A percentile compares a stretch with the other conserved stretches of the same genome.
Evolutionary conservation across 345 rosid genomes (phyloP).

Genomic region (Sisymbrium irio): DNA sequence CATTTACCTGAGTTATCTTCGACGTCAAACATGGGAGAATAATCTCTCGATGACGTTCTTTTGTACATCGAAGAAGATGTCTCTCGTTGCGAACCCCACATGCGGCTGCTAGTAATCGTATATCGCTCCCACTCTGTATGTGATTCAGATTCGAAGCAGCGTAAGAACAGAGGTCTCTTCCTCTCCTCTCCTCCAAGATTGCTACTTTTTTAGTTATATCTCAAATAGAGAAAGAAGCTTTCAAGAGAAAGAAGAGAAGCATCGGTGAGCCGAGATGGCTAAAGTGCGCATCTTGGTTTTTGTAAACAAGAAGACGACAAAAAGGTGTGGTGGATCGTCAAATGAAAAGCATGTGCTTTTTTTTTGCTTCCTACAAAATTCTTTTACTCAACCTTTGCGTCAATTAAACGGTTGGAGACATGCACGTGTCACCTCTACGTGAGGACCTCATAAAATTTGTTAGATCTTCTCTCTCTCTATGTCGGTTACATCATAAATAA

Average conservation of each 20-base stretch:
- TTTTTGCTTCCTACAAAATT: background rate
- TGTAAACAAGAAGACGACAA: background rate
- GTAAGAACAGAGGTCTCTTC: background rate
- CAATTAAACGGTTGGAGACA: background rate
- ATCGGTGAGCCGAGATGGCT: background rate
- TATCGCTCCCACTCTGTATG: too few species aligned
- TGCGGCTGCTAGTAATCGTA: conserved; percentile 41
- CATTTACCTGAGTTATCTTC: conserved; percentile 67
- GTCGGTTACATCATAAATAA: too few species aligned
- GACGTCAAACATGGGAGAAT: conserved; percentile 40
- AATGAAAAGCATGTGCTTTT: background rate
- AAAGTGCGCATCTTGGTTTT: background rate
- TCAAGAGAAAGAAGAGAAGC: background rate
- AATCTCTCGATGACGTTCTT: conserved; percentile 66
- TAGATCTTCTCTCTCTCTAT: too few species aligned
- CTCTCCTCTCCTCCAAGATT: background rate
- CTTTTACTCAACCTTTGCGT: conserved; percentile 2
- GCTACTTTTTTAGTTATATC: background rate
- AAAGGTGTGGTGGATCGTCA: background rate
- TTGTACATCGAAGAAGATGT: conserved; percentile 57
- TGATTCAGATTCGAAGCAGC: too few species aligned
- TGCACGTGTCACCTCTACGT: background rate
- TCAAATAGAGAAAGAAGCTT: background rate
- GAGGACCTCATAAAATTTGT: too few species aligned
- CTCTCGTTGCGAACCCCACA: conserved; percentile 62